Base-by-base conservation (phyloP, 768 basidiomycete genomes). In the Serendipita vermifera region DNA sequence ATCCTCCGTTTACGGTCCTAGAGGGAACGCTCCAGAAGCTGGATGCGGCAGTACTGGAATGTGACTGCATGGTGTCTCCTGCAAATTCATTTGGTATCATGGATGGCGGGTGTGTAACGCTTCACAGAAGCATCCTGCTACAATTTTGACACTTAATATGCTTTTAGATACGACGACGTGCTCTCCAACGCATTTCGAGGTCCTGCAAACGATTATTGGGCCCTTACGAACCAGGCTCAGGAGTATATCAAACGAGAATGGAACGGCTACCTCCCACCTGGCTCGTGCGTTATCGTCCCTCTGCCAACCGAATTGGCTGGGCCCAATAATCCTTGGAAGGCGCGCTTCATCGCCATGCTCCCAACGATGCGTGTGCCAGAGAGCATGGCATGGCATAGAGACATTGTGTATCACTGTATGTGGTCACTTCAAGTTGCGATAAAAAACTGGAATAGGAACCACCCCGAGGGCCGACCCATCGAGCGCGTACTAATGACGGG, bases 351-450 rank as follows among this genome's bases (percentile, higher is more conserved):
- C n/a, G 68, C 67, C 3, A 60, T 71, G 32, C 59, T 64, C 24
- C 69, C 67, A 3, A 68, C 68, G 24, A 70, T 70, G 70, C 67
- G 67, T 53, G 56, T 58, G 32, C 68, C 68, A 22, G 58, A 59
- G 17, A 58, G 62, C 15, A 53, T 66, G 3, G 41, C 54, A 26
- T 70, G 69, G 70, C 64, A 70, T 33, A 59, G 61, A 29, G 69
- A 68, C 55, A 61, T 71, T 29, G 67, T 69, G 20, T 70, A 69
- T 60, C 66, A 70, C 40, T 63, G 59, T 15, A 65, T 67, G 63
- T 71, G 67, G 70, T 59, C 58, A 35, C 57, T 70, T 20, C 59
- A 68, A 3, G 61, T 59, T 20, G 60, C 62, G 53, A 31, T 71
- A 9, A 58, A 61, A 54, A 59, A 41, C 2, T 66, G 67, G 65